These are phyloP conservation scores for Silene coronaria DNA, from an alignment of 179 eudicot genomes.

Conservation along the genomic window DNA sequence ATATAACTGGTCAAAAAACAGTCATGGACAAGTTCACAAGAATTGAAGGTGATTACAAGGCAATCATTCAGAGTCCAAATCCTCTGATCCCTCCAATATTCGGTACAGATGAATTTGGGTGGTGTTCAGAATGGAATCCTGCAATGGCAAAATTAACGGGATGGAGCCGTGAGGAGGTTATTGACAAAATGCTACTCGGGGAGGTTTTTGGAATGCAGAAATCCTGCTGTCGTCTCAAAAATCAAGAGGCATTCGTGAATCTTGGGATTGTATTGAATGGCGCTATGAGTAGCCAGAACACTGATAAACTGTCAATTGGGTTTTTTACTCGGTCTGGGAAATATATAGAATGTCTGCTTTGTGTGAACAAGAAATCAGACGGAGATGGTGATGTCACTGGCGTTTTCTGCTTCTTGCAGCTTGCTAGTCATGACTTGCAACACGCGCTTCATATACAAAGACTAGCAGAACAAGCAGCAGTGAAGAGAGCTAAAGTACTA, in stretches of 20 bases:
- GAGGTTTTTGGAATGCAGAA: slow-evolving; percentile 65
- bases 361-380: slow-evolving; percentile 68
- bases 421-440: slow-evolving; percentile 89
- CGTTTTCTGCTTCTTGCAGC: slow-evolving; percentile 85
- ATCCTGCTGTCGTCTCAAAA: slow-evolving; percentile 70
- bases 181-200: slow-evolving; percentile 78
- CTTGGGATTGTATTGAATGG: slow-evolving; percentile 61
- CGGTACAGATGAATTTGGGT: slow-evolving; percentile 85
- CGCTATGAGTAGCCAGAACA: slow-evolving; percentile 62
- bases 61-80: slow-evolving; percentile 80
- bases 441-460: slow-evolving; percentile 87
- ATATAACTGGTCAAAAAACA: slow-evolving; percentile 66
- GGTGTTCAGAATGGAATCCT: slow-evolving; percentile 92
- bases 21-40: slow-evolving; percentile 91
- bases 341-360: slow-evolving; percentile 70
- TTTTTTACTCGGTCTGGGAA: slow-evolving; percentile 60
- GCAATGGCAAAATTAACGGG: slow-evolving; percentile 77
- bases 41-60: slow-evolving; percentile 83
- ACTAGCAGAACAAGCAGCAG: slow-evolving; percentile 74
- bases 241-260: slow-evolving; percentile 72
- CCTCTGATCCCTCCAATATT: slow-evolving; percentile 88
- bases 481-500: slow-evolving; percentile 62
- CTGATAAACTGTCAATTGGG: slow-evolving; percentile 68
- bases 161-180: slow-evolving; percentile 51
- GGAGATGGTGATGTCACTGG: slow-evolving; percentile 75